Evolutionary conservation across 2,329 filamentous ascomycete species (phyloP).

Genomic region (Drechmeria coniospora): DNA sequence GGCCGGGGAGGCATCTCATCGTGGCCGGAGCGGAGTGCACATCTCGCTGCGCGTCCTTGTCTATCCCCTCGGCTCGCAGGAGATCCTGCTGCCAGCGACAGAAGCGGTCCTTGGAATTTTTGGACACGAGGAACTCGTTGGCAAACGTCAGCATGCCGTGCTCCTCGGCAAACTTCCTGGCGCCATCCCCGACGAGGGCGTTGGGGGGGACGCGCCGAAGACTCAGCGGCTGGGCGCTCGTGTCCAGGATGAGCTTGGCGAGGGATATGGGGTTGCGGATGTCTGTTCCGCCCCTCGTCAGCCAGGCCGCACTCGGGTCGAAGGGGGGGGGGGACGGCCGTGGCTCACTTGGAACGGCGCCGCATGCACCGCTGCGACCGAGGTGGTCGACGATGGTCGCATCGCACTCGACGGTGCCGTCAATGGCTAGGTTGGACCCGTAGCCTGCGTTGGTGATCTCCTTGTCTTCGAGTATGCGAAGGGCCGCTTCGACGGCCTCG

Average conservation of each 20-base stretch:
- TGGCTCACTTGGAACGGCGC: conserved; percentile 80
- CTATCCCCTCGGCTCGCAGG: conserved; percentile 38
- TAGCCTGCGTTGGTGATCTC: conserved; percentile 96
- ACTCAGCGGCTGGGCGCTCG: conserved; percentile 60
- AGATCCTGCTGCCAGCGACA: conserved; percentile 65
- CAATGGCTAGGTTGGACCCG: conserved; percentile 84
- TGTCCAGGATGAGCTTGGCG: conserved; percentile 68
- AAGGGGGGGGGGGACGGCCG: conserved; percentile 21
- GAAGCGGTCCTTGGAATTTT: conserved; percentile 64
- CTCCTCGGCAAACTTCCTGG: conserved; percentile 70
- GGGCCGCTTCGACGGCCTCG: conserved; percentile 79
- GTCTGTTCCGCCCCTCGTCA: conserved; percentile 32
- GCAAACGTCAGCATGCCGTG: conserved; percentile 59
- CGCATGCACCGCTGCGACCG: conserved; percentile 83
- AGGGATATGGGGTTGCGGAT: conserved; percentile 86
- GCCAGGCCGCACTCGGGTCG: background rate
- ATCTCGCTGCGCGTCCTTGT: conserved; percentile 11
- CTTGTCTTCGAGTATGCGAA: conserved; percentile 77
- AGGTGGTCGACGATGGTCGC: conserved; percentile 84
- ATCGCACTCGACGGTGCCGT: conserved; percentile 87
- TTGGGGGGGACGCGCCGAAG: conserved; percentile 85
- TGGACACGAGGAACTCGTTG: conserved; percentile 66
- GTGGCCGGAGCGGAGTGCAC: conserved; percentile 5
- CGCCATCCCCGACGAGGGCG: conserved; percentile 73
- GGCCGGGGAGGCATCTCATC: conserved; percentile 11